Evolutionary conservation across 352 stramenopile species (phyloP), one percentile per base, ranked within the genome.

Genomic region (Phytophthora foliorum): DNA sequence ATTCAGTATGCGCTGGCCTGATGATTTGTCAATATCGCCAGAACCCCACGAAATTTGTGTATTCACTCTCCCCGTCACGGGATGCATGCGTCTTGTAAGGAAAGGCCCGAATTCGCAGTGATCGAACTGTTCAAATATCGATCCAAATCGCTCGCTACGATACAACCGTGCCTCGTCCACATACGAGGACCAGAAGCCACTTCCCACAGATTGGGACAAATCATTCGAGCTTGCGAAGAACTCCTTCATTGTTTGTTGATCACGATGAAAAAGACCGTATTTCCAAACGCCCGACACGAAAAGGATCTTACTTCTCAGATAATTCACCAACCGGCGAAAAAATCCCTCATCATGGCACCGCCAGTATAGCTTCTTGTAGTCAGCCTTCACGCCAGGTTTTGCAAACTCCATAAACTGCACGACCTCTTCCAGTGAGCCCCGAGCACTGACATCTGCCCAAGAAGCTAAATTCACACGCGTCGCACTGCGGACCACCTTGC

Each of bases 41-140:
- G 22, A 31, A 11, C 46, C 45, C 49, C 45, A 67, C 1, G 25
- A 52, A 21, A 48, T 34, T 24, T 72, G 51, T 4, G 51, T 16
- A 45, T 60, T 34, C 4, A 72, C 55, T 49, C 19, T 62, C 0
- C 70, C 78, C 6, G 63, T 68, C 17, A 82, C 65, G 22, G 65
- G 70, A 66, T 87, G 78, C 32, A 68, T 76, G 36, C 78, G 78
- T 42, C 74, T 74, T 29, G 53, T 68, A 42, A 87, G 52, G 49
- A 87, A 78, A 4, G 78, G 78, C 13, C 78, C 78, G 57, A 87
- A 87, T 17, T 87, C 78, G 16, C 67, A 78, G 51, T 84, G 77
- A 24, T 81, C 75, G 19, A 87, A 84, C 34, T 67, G 32, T 4
- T 67, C 57, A 32, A 80, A 62, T 6, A 19, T 45, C 8, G 62